phyloP scores from a whole-genome alignment of 1,284 basidiomycete species.

The Schizophyllum commune region DNA sequence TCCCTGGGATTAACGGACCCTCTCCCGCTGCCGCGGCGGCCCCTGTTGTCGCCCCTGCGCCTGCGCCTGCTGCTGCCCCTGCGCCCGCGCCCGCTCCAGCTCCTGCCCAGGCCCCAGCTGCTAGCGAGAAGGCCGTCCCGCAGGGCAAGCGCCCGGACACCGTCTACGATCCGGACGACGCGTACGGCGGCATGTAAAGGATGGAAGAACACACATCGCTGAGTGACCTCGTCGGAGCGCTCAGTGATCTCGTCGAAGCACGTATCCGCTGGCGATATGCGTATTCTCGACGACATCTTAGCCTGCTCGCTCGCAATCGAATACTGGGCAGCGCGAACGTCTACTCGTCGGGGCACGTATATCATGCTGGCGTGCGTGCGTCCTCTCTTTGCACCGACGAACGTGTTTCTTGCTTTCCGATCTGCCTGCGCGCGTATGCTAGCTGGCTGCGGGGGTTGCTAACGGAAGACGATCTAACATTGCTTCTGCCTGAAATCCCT shows the following conservation, averaged over 20 bases:
- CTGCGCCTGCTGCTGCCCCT: not conserved
- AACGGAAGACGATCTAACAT: too few relatives aligned
- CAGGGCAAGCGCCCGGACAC: slow-evolving; percentile 11
- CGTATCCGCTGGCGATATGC: not conserved
- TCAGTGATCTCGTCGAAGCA: not conserved
- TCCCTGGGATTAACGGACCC: slow-evolving; percentile 1
- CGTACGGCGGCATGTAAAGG: slow-evolving; percentile 11
- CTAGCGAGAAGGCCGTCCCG: not conserved
- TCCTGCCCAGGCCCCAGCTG: not conserved
- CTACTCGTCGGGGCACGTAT: not conserved
- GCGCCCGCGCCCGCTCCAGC: not conserved
- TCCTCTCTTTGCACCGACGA: not conserved
- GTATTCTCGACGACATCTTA: not conserved
- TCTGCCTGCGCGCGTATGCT: too few relatives aligned
- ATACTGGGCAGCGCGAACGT: not conserved
- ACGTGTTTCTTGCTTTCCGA: too few relatives aligned
- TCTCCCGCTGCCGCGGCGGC: not conserved
- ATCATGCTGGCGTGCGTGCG: not conserved
- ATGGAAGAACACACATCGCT: too few relatives aligned
- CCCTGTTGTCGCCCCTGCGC: not conserved
- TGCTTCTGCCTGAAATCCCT: too few relatives aligned
- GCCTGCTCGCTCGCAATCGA: not conserved
- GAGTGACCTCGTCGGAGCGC: too few relatives aligned
- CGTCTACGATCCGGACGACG: slow-evolving; percentile 14
- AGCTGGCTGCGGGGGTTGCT: too few relatives aligned